These are phyloP conservation scores for Paspalum vaginatum DNA, from an alignment of 176 grass and related monocot species.

Conservation along the genomic window DNA sequence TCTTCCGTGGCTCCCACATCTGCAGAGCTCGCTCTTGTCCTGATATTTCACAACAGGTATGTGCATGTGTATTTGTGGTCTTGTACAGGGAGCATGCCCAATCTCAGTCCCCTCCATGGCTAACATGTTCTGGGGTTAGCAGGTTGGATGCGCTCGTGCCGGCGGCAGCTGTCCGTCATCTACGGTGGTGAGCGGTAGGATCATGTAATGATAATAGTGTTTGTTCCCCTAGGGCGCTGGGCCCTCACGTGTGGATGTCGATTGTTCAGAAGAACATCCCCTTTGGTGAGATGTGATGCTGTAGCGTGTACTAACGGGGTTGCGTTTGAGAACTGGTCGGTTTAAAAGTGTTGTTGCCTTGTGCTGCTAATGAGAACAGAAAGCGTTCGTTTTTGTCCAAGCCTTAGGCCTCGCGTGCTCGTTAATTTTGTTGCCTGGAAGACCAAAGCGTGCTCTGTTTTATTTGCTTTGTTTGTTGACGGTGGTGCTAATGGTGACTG, in stretches of 20 bases:
- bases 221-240: slow-evolving; percentile 31
- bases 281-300: slow-evolving; percentile 44
- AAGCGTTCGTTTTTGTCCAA: slow-evolving; percentile 17
- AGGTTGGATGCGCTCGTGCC: slow-evolving; percentile 30
- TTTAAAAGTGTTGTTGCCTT: slow-evolving; percentile 30
- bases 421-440: not conserved
- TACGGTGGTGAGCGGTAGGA: slow-evolving; percentile 31
- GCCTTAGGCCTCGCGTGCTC: not conserved
- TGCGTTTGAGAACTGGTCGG: slow-evolving; percentile 40
- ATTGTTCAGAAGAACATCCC: slow-evolving; percentile 35
- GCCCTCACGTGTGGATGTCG: slow-evolving; percentile 32
- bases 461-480: not conserved
- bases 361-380: slow-evolving; percentile 20
- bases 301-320: slow-evolving; percentile 53
- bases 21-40: not conserved
- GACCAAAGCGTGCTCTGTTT: not conserved
- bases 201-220: slow-evolving; percentile 42
- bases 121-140: slow-evolving; percentile 36
- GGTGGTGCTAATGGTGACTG: not conserved
- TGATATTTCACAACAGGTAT: slow-evolving; percentile 26
- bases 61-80: not conserved
- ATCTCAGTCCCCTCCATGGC: not conserved
- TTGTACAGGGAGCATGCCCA: slow-evolving; percentile 14
- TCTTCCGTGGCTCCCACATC: not conserved
- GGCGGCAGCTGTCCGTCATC: not conserved